phyloP scores from a whole-genome alignment of 108 stramenopile genomes.

The Fistulifera solaris region DNA sequence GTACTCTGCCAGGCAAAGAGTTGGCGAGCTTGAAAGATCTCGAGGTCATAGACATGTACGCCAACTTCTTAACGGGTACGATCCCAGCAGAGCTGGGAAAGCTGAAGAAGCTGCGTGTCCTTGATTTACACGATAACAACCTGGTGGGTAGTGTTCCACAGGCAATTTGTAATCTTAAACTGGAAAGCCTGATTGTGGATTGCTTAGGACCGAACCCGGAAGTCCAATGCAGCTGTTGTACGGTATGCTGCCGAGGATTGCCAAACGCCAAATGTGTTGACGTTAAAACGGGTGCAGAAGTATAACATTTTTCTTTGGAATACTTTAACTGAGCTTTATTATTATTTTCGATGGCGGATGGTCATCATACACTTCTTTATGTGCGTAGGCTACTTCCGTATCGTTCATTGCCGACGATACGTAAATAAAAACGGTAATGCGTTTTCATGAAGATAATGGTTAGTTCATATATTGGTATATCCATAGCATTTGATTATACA shows the following conservation, averaged over 20 bases:
- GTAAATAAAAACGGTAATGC: too few species aligned
- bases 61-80: conserved; percentile 35
- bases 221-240: conserved; percentile 53
- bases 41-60: conserved; percentile 43
- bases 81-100: conserved; percentile 40
- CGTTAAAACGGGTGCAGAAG: conserved; percentile 24
- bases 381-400: too few species aligned
- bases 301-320: too few species aligned
- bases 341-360: too few species aligned
- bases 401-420: too few species aligned
- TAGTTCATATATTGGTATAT: too few species aligned
- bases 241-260: conserved; percentile 47
- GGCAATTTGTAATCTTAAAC: conserved; percentile 42
- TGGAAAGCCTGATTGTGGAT: conserved; percentile 36
- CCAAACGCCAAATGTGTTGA: conserved; percentile 40
- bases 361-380: too few species aligned
- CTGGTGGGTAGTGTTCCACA: conserved; percentile 43
- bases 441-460: too few species aligned
- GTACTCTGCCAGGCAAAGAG: conserved; percentile 36
- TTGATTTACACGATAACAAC: conserved; percentile 53
- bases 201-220: conserved; percentile 41
- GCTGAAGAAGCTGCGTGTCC: conserved; percentile 27
- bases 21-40: conserved; percentile 31
- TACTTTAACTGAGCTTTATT: too few species aligned
- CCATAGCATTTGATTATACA: too few species aligned